Evolutionary conservation across 2,329 filamentous ascomycete species (phyloP), one percentile per base, ranked within the genome.

Genomic region (Teratosphaeria epicoccoides): DNA sequence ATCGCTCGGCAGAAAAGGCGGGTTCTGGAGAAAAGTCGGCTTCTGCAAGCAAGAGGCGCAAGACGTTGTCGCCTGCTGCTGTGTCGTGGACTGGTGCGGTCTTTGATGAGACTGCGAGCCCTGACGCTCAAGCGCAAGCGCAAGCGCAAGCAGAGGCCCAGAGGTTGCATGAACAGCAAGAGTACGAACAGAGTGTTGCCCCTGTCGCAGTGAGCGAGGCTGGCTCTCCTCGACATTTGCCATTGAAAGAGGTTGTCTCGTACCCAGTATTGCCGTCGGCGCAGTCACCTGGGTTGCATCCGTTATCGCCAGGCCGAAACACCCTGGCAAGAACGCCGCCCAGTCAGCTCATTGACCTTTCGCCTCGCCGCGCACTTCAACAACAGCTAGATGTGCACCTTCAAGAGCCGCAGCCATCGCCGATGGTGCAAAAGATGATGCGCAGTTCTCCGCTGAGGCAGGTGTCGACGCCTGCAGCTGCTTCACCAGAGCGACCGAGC

Each of bases 351-450:
- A 29, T 46, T 26, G 11, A 51, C 46, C 40, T 50, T 33, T 37
- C 53, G 46, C 25, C 54, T 33, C 37, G 52, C 11, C 53, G 51
- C 37, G 50, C 40, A 20, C 40, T 56, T 5, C 50, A 50, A 24
- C 49, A 54, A n/a, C 52, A 50, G 44, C 51, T 56, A 5, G 51
- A 60, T 22, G 47, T 50, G 12, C 58, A 60, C 17, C 49, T 59
- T 28, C 57, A 61, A 37, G 50, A 53, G 7, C 33, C 55, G 5
- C 55, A 61, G 29, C 55, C 53, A 3, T 65, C 64, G 6, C 64
- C 64, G 6, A 55, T 52, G 5, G 58, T 55, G 4, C 58, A 61
- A 43, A 67, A 65, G 55, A 58, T 61, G 25, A 52, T 57, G 29
- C 58, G 59, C 9, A 60, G 53, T 29, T 49, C 55, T 20, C 55